Evolutionary conservation across 345 rosid genomes (phyloP).

Genomic region (Cardamine chenopodiifolia): DNA sequence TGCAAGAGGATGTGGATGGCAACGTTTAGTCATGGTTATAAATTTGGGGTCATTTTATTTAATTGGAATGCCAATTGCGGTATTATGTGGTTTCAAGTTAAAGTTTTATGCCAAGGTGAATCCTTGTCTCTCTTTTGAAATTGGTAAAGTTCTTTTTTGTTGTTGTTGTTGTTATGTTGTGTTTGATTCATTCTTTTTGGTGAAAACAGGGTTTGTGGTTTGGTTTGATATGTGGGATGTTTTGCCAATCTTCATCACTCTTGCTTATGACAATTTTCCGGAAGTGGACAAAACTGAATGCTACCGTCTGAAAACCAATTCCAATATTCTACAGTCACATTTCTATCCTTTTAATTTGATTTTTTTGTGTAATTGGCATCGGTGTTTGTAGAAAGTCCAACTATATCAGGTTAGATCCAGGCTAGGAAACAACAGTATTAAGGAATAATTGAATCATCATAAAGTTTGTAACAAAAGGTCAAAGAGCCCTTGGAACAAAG

Average conservation of each 20-base stretch:
- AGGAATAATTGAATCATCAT: conserved; percentile 8
- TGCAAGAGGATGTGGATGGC: conserved; percentile 84
- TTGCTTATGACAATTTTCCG: conserved; percentile 50
- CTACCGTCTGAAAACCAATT: not conserved
- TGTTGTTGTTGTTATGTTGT: not conserved
- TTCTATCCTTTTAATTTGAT: too few relatives aligned
- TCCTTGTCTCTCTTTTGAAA: not conserved
- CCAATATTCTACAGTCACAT: too few relatives aligned
- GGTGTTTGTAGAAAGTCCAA: too few relatives aligned
- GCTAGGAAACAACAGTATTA: not conserved
- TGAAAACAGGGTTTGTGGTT: conserved; percentile 70
- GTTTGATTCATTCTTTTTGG: conserved; percentile 14
- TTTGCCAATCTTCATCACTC: conserved; percentile 51
- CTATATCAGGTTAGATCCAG: too few relatives aligned
- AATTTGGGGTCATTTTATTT: conserved; percentile 60
- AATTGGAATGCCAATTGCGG: conserved; percentile 56
- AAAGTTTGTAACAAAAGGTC: conserved; percentile 5
- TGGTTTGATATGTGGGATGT: conserved; percentile 67
- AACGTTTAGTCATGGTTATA: conserved; percentile 54
- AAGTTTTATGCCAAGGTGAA: conserved; percentile 55
- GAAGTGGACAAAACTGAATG: not conserved
- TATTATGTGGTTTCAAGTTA: conserved; percentile 58
- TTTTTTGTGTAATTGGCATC: too few relatives aligned
- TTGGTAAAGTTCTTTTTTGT: not conserved
- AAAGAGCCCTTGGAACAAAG: not conserved